Conservation (phyloP, 2,329 filamentous ascomycete species). For the Diaporthe velutina region DNA sequence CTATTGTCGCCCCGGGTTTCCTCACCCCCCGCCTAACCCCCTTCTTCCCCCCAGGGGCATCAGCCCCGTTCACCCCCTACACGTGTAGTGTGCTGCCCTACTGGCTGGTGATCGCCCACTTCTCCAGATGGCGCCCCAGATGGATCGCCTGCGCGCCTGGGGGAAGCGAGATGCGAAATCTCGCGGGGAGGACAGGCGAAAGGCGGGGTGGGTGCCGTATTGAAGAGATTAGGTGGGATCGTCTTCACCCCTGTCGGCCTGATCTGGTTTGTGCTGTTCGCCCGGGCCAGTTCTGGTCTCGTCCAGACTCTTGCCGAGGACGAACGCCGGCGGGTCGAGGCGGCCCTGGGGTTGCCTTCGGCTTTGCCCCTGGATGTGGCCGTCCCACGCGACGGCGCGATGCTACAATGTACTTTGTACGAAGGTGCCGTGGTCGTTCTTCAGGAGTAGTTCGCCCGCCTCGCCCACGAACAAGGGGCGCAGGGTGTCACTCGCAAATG, state of each 20-base stretch:
- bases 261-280: background rate
- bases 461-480: background rate
- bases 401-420: background rate
- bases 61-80: background rate
- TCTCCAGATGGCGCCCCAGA: constrained; percentile 26
- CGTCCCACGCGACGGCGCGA: background rate
- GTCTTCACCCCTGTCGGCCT: background rate
- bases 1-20: background rate
- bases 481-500: background rate
- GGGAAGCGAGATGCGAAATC: constrained; percentile 29
- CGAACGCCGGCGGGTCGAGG: background rate
- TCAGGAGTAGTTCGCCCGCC: background rate
- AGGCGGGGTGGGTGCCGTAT: constrained; percentile 14
- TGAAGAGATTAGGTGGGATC: constrained; percentile 17
- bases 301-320: background rate
- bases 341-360: constrained; percentile 9
- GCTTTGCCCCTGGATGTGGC: background rate
- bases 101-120: constrained; percentile 2
- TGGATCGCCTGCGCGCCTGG: background rate
- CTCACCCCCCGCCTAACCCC: background rate
- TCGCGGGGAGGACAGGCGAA: constrained; percentile 15
- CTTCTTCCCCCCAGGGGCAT: background rate
- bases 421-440: background rate
- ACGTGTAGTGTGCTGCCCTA: background rate
- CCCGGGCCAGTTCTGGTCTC: background rate